A percentile compares a stretch with the other conserved stretches of the same genome.
These are phyloP conservation scores for Tinospora cordifolia DNA, from an alignment of 164 flowering plant species.

Conservation along the genomic window DNA sequence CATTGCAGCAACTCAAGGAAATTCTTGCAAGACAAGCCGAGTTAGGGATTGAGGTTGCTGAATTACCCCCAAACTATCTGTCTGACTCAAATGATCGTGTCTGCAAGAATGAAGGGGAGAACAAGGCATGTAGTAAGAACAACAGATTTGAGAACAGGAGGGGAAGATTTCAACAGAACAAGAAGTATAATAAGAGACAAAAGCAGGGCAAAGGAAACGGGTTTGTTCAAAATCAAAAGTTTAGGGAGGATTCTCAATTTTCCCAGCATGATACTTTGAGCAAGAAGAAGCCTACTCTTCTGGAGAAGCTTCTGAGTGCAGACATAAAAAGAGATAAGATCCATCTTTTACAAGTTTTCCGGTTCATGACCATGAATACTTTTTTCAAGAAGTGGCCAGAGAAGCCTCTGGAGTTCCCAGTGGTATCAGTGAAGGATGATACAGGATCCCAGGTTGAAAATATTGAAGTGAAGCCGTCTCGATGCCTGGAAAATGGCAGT, in stretches of 20 bases:
- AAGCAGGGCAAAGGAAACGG: constrained; percentile 25
- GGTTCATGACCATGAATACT: constrained; percentile 67
- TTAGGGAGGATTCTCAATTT: constrained; percentile 20
- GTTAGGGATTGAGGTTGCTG: constrained; percentile 86
- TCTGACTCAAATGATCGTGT: constrained; percentile 39
- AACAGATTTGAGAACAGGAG: constrained; percentile 41
- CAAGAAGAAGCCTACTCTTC: constrained; percentile 47
- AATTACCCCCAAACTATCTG: constrained; percentile 66
- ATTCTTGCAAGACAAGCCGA: constrained; percentile 84
- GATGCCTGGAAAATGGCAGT: constrained; percentile 3
- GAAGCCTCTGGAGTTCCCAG: constrained; percentile 51
- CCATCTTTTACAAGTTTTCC: constrained; percentile 65
- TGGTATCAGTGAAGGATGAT: constrained; percentile 35
- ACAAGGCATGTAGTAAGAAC: constrained; percentile 20
- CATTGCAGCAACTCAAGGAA: constrained; percentile 80
- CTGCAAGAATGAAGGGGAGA: constrained; percentile 16
- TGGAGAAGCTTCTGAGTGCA: constrained; percentile 71
- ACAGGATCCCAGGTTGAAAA: constrained; percentile 12
- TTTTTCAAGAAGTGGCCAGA: constrained; percentile 64
- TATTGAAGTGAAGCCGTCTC: constrained; percentile 11
- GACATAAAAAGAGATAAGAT: constrained; percentile 62
- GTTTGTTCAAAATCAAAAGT: constrained; percentile 35
- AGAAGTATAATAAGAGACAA: constrained; percentile 37
- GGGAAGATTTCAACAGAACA: constrained; percentile 37
- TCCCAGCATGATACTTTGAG: constrained; percentile 13